Evolutionary conservation across 2,329 filamentous ascomycete genomes (phyloP).

Genomic region (Xylaria sp.): DNA sequence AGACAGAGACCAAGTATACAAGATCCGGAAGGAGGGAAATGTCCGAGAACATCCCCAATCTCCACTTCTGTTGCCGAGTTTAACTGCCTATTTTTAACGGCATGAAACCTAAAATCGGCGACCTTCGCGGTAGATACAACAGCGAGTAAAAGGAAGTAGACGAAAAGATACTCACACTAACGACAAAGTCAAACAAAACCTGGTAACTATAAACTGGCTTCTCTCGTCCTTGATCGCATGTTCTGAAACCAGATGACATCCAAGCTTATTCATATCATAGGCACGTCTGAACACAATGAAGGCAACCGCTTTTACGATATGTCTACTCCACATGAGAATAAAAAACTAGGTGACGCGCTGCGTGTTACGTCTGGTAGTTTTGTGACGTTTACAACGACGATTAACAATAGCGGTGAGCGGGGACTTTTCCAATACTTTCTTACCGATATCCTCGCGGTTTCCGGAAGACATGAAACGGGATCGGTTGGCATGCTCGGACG

Average conservation of each 20-base stretch:
- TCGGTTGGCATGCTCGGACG: too few relatives aligned
- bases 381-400: neutral
- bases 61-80: constrained; percentile 11
- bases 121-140: neutral
- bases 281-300: neutral
- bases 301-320: neutral
- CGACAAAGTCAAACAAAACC: neutral
- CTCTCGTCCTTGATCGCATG: neutral
- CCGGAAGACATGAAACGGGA: neutral
- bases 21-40: neutral
- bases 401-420: neutral
- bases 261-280: neutral
- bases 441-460: neutral
- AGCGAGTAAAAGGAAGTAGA: neutral
- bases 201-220: neutral
- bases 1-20: neutral
- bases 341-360: neutral
- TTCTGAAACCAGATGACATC: neutral
- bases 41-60: neutral
- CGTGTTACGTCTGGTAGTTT: neutral
- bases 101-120: neutral
- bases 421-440: neutral
- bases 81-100: constrained; percentile 15
- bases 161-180: neutral
- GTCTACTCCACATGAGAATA: neutral